A percentile compares a stretch with the other conserved stretches of the same genome.
Evolutionary conservation across 2,329 filamentous ascomycete genomes (phyloP).

Genomic region (Aspergillus sclerotialis): DNA sequence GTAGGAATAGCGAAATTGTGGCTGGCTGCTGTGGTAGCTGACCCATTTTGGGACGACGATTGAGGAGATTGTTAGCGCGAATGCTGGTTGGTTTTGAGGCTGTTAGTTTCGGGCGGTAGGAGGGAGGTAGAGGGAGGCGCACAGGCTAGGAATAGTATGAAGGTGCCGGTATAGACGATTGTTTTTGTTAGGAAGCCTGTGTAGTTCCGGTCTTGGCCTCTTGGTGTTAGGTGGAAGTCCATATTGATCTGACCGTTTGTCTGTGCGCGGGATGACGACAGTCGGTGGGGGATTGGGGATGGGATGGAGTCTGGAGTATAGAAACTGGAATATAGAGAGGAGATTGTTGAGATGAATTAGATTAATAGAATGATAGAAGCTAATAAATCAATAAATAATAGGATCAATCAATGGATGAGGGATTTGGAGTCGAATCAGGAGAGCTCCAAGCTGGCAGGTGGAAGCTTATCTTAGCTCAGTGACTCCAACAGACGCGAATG

Average conservation of each 20-base stretch:
- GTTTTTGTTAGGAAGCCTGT: conserved; percentile 43
- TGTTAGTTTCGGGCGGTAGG: background rate
- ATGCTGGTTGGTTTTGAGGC: conserved; percentile 23
- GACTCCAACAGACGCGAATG: no score
- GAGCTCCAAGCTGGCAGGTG: no score
- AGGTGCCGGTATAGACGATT: conserved; percentile 39
- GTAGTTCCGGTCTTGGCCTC: conserved; percentile 38
- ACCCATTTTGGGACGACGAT: conserved; percentile 44
- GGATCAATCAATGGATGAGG: no score
- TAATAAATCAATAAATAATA: no score
- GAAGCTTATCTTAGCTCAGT: no score
- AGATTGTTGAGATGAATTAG: background rate
- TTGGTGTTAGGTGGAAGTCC: conserved; percentile 39
- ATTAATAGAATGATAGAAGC: conserved; percentile 2
- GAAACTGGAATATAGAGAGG: background rate
- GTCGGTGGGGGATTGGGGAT: no score
- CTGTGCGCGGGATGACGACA: background rate
- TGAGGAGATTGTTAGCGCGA: conserved; percentile 38
- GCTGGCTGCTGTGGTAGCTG: conserved; percentile 39
- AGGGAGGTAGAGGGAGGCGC: conserved; percentile 9
- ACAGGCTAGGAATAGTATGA: conserved; percentile 41
- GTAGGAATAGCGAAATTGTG: conserved; percentile 57
- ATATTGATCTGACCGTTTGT: conserved; percentile 16
- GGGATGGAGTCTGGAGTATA: background rate
- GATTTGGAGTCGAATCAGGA: no score